These are phyloP conservation scores for Fraxinus pennsylvanica DNA, from an alignment of 257 asterid genomes.

Conservation along the genomic window DNA sequence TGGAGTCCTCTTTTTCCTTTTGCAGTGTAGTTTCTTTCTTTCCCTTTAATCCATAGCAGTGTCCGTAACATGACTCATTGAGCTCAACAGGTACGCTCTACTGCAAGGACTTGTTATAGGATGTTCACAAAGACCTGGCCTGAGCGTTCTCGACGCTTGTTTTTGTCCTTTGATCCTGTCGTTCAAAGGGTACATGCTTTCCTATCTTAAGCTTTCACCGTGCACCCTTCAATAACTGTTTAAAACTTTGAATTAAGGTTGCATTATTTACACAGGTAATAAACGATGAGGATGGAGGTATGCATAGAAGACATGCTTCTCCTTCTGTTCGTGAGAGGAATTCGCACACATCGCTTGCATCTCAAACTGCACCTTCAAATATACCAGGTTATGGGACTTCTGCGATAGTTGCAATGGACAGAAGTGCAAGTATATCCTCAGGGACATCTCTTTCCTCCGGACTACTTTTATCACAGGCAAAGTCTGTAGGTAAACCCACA, in stretches of 20 bases:
- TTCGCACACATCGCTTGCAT: conserved; percentile 53
- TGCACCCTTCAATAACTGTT: conserved; percentile 17
- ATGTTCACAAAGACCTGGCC: conserved; percentile 99
- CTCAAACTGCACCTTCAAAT: conserved; percentile 68
- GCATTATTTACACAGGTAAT: conserved; percentile 56
- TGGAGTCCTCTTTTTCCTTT: conserved; percentile 17
- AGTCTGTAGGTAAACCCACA: conserved; percentile 59
- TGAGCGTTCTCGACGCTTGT: conserved; percentile 92
- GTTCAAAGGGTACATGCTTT: conserved; percentile 79
- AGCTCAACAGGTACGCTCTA: conserved; percentile 80
- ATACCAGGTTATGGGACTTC: conserved; percentile 96
- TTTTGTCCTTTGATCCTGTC: conserved; percentile 82
- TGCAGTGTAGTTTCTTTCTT: conserved; percentile 8
- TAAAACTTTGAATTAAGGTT: conserved; percentile 27
- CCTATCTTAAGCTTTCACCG: conserved; percentile 11
- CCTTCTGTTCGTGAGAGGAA: conserved; percentile 92
- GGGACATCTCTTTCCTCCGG: conserved; percentile 74
- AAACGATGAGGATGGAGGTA: conserved; percentile 95
- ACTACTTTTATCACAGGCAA: conserved; percentile 68
- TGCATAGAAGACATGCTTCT: conserved; percentile 93
- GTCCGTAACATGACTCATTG: conserved; percentile 24
- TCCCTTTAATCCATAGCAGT: conserved; percentile 20
- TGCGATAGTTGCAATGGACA: conserved; percentile 96
- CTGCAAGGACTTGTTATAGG: conserved; percentile 91
- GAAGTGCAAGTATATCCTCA: conserved; percentile 72